Base-by-base conservation (phyloP, 768 basidiomycete species). In the Suillus ampliporus region DNA sequence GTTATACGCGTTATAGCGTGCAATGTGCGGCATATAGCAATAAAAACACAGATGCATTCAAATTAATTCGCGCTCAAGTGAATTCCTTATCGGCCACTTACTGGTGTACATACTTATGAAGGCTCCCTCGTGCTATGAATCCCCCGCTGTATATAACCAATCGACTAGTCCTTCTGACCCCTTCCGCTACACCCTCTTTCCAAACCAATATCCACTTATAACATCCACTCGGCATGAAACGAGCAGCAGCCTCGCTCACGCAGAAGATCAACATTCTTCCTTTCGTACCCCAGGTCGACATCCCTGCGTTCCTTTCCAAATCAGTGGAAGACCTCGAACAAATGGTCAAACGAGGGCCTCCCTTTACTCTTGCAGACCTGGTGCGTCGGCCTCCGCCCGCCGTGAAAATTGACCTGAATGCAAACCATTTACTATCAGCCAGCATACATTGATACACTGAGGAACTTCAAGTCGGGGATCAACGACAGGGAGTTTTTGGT, bases 401-500 rank as follows among this genome's bases (percentile, higher is more conserved):
- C 14, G 17, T 37, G 61, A 41, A 60, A 28, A 3, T 41, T 17
- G 37, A 6, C 13, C 28, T 47, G 57, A 7, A 59, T 64, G 10
- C 9, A 31, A 17, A 10, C 17, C 37, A 34, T 31, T 21, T 40
- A 8, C 34, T 31, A n/a, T 47, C n/a, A 88, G 86, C 78, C 79
- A 34, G 84, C 83, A 15, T 78, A 82, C 57, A 60, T 74, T 40
- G 83, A 90, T 70, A 83, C 83, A 14, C 38, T 86, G 11, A 71
- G 72, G 62, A 75, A 86, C 65, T 66, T 74, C 19, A 74, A 75
- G 47, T 75, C 83, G 3, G 76, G 76, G 35, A 68, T 82, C 43
- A 79, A 92, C 68, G 90, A 92, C 69, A 83, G 90, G 63, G 72
- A 83, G 34, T 73, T 90, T 65, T 72, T 91, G 72, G 89, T 82